Percentiles rank a stretch among this genome's conserved stretches.
Evolutionary conservation across 768 basidiomycete species (phyloP).

Genomic region (Hypholoma fasciculare): DNA sequence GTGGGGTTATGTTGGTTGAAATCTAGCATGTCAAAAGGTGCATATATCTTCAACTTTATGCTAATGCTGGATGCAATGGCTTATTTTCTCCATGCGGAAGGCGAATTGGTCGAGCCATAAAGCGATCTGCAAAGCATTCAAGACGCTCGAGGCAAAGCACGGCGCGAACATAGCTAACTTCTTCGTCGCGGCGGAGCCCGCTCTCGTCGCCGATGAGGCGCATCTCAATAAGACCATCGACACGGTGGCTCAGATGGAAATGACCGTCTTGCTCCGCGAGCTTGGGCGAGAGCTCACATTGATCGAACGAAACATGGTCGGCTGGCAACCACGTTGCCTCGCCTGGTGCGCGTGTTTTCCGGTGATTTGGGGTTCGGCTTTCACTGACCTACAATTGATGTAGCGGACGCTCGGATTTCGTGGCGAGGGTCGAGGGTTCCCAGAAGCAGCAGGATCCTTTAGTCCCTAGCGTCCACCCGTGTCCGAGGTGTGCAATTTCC

Average conservation of each 20-base stretch:
- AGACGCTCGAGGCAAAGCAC: slow-evolving; percentile 21
- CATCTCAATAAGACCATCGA: slow-evolving; percentile 15
- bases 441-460: neutral
- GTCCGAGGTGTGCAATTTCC: slow-evolving; percentile 23
- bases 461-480: slow-evolving; percentile 17
- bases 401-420: slow-evolving; percentile 27
- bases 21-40: slow-evolving; percentile 32
- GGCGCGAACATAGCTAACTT: slow-evolving; percentile 4
- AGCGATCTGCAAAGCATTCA: slow-evolving; percentile 30
- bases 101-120: slow-evolving; percentile 32
- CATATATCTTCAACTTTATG: neutral
- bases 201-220: slow-evolving; percentile 11
- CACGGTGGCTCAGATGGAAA: slow-evolving; percentile 9
- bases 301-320: slow-evolving; percentile 25
- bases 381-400: neutral
- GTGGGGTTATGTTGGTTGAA: neutral
- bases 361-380: neutral
- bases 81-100: slow-evolving; percentile 9
- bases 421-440: slow-evolving; percentile 23
- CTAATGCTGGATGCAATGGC: neutral
- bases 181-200: slow-evolving; percentile 8
- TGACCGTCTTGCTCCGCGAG: slow-evolving; percentile 4
- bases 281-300: slow-evolving; percentile 17
- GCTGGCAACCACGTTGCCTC: slow-evolving; percentile 29
- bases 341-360: slow-evolving; percentile 23